Evolutionary conservation across 176 grass and related monocot genomes (phyloP).

Genomic region (Oryza meridionalis): DNA sequence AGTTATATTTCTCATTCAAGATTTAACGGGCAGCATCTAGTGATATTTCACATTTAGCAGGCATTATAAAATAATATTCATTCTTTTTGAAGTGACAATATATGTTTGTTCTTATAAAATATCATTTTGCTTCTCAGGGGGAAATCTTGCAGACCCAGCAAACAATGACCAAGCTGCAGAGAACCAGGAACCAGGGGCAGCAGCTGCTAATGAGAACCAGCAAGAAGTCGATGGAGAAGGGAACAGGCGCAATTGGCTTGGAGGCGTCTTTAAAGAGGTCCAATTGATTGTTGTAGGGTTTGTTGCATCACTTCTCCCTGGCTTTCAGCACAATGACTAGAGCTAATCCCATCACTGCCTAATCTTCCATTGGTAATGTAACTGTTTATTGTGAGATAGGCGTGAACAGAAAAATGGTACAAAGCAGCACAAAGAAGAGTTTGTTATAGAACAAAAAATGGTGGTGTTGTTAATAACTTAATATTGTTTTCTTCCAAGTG

Average conservation of each 20-base stretch:
- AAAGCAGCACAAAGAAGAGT: constrained; percentile 17
- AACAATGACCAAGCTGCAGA: constrained; percentile 61
- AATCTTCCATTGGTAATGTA: constrained; percentile 30
- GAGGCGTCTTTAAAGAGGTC: constrained; percentile 78
- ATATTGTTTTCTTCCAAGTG: constrained; percentile 20
- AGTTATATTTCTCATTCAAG: not conserved
- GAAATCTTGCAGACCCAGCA: constrained; percentile 53
- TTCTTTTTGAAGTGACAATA: not conserved
- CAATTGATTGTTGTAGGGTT: constrained; percentile 86
- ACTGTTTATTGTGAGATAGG: constrained; percentile 40
- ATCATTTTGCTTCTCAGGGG: constrained; percentile 35
- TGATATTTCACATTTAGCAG: not conserved
- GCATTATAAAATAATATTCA: not conserved
- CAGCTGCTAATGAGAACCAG: constrained; percentile 60
- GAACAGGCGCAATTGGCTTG: constrained; percentile 60
- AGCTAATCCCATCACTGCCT: not conserved
- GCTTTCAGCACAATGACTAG: constrained; percentile 85
- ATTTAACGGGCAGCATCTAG: not conserved
- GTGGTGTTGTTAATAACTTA: not conserved
- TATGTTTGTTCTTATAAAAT: constrained; percentile 13
- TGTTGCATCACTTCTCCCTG: constrained; percentile 87
- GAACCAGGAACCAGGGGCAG: constrained; percentile 63
- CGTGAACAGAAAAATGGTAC: constrained; percentile 14
- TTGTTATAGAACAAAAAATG: constrained; percentile 12
- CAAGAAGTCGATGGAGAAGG: constrained; percentile 43